Evolutionary conservation across 179 eudicot species (phyloP).

Genomic region (Pouteria campechiana): DNA sequence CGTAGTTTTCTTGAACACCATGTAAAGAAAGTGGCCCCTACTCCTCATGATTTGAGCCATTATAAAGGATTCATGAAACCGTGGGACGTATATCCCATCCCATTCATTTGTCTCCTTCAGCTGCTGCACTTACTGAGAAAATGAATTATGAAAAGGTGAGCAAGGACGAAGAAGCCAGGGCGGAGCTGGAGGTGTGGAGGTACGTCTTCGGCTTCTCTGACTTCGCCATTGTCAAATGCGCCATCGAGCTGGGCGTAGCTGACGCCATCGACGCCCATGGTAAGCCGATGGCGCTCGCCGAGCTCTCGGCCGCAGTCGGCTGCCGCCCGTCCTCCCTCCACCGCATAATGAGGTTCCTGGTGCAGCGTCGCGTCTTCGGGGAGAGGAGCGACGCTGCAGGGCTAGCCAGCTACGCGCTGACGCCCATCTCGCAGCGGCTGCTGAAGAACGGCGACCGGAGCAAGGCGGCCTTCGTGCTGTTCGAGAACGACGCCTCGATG

Average conservation of each 20-base stretch:
- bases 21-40: too few species aligned
- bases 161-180: slow-evolving; percentile 33
- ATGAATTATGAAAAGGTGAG: too few species aligned
- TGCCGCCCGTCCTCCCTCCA: slow-evolving; percentile 37
- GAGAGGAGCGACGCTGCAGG: slow-evolving; percentile 7
- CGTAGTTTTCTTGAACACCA: too few species aligned
- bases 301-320: slow-evolving; percentile 30
- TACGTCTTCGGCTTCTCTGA: slow-evolving; percentile 42
- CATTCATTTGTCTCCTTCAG: too few species aligned
- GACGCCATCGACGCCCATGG: slow-evolving; percentile 34
- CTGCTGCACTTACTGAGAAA: too few species aligned
- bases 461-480: slow-evolving; percentile 31
- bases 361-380: slow-evolving; percentile 32
- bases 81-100: too few species aligned
- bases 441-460: slow-evolving; percentile 12
- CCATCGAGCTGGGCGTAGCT: slow-evolving; percentile 53
- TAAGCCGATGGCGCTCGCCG: slow-evolving; percentile 31
- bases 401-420: slow-evolving; percentile 20
- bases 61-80: too few species aligned
- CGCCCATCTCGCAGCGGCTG: slow-evolving; percentile 52
- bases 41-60: too few species aligned
- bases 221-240: slow-evolving; percentile 56
- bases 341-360: slow-evolving; percentile 62
- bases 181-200: slow-evolving; percentile 40
- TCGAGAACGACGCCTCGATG: slow-evolving; percentile 44